Conservation (phyloP, 2,329 filamentous ascomycete genomes). For the Arthrinium phaeospermum region DNA sequence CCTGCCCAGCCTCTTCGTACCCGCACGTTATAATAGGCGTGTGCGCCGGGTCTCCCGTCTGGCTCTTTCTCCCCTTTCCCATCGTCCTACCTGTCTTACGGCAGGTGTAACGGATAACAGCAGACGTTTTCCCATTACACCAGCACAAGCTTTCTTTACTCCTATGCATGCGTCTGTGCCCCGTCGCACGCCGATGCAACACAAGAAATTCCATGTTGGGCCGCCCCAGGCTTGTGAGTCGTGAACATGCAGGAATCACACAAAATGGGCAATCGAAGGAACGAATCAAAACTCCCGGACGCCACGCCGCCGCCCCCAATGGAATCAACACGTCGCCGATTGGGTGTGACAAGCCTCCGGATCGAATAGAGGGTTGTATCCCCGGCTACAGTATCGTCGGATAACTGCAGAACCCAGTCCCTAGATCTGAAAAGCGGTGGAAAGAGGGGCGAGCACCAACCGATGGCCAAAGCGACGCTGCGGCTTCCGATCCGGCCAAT, state of each 20-base stretch:
- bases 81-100: neutral
- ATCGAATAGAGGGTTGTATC: neutral
- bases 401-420: neutral
- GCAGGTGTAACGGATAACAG: neutral
- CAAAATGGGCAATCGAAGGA: neutral
- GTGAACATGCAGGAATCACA: neutral
- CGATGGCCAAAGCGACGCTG: neutral
- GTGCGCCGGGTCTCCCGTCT: neutral
- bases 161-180: neutral
- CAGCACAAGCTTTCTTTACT: neutral
- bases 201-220: too few relatives aligned
- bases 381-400: neutral
- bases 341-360: neutral
- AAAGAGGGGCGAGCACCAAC: neutral
- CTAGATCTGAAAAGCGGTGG: neutral
- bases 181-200: neutral
- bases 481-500: neutral
- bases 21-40: neutral
- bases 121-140: neutral
- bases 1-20: too few relatives aligned
- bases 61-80: neutral
- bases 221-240: neutral
- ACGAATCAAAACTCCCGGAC: neutral
- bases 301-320: neutral
- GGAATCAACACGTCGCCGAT: neutral